phyloP scores from a whole-genome alignment of 2,329 filamentous ascomycete species.

The Sporothrix dimorphospora region DNA sequence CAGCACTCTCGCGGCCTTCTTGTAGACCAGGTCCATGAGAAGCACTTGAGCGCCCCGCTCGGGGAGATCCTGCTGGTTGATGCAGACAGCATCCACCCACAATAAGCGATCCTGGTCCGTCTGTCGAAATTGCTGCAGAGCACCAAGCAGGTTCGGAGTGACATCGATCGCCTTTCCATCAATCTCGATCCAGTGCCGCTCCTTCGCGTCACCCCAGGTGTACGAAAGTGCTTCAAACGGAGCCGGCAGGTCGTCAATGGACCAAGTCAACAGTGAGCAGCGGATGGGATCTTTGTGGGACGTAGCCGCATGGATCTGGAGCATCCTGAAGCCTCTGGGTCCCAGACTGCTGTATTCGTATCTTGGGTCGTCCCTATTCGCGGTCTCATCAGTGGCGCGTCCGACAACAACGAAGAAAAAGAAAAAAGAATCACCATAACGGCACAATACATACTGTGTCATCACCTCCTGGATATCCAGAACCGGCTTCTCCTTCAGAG shows the following conservation, averaged over 20 bases:
- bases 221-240: constrained; percentile 14
- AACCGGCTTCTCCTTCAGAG: background rate
- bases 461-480: background rate
- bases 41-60: constrained; percentile 1
- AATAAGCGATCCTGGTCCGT: background rate
- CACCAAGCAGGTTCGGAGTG: background rate
- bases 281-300: background rate
- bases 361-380: background rate
- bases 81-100: constrained; percentile 16
- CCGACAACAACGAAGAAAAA: background rate
- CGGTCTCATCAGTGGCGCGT: background rate
- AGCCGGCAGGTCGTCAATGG: background rate
- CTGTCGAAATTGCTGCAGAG: background rate
- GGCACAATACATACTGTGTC: background rate
- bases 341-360: background rate
- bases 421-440: background rate
- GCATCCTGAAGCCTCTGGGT: background rate
- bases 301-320: background rate
- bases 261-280: constrained; percentile 9
- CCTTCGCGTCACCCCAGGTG: constrained; percentile 12
- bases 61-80: constrained; percentile 3
- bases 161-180: background rate
- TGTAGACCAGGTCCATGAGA: background rate
- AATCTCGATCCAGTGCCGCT: constrained; percentile 6
- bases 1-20: background rate